Evolutionary conservation across 305 asterid genomes (phyloP).

Genomic region (Fraxinus dipetala): DNA sequence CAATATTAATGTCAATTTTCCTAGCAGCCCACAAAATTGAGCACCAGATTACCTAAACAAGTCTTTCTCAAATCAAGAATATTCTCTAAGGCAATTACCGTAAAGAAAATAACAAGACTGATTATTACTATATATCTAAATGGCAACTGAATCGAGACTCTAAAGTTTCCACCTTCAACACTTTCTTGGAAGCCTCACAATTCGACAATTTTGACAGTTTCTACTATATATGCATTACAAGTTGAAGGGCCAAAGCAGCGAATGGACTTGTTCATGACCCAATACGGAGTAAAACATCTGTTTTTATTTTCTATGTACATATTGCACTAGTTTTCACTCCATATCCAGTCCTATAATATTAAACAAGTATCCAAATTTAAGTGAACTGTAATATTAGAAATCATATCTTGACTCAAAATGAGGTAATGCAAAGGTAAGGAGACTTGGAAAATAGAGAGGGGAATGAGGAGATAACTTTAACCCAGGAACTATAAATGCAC

Average conservation of each 20-base stretch:
- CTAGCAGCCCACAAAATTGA: constrained; percentile 5
- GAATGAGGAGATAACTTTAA: no score
- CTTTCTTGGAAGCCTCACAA: background rate
- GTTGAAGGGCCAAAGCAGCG: background rate
- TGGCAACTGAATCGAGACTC: background rate
- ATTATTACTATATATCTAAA: background rate
- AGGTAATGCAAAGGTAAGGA: no score
- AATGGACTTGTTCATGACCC: background rate
- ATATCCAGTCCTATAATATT: constrained; percentile 21
- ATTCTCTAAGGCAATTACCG: background rate
- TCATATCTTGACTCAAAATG: no score
- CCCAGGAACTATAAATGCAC: no score
- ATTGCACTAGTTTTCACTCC: constrained; percentile 14
- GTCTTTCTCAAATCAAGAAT: background rate
- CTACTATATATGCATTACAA: background rate
- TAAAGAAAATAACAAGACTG: background rate
- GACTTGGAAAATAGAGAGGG: no score
- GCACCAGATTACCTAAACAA: background rate
- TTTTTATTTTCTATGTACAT: background rate
- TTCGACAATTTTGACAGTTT: background rate
- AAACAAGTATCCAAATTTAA: background rate
- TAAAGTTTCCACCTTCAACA: background rate
- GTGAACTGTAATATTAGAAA: background rate
- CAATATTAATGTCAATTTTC: background rate
- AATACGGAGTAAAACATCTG: background rate